Evolutionary conservation across 208 protist genomes (phyloP).

Genomic region (Acanthamoeba healyi): DNA sequence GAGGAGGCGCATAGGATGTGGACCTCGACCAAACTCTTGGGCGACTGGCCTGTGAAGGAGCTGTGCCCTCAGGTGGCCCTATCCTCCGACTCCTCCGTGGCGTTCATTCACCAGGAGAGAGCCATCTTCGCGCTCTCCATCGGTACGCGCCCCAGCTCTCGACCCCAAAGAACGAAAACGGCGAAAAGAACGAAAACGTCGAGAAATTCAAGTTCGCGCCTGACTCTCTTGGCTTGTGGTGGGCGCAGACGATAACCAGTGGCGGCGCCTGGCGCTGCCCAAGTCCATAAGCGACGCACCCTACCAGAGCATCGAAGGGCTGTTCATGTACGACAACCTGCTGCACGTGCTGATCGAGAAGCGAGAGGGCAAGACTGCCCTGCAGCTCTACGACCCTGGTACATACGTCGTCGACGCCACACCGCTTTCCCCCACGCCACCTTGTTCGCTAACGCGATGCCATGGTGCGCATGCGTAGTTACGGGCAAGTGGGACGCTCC

Average conservation of each 20-base stretch:
- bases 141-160: background rate
- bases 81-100: background rate
- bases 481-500: background rate
- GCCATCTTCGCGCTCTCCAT: conserved; percentile 10
- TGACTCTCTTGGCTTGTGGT: background rate
- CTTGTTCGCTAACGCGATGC: background rate
- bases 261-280: background rate
- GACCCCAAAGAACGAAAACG: background rate
- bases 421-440: background rate
- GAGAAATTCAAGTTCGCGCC: too few species aligned
- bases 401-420: too few species aligned
- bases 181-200: background rate
- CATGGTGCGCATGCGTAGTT: background rate
- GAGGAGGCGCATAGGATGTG: background rate
- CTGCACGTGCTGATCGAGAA: conserved; percentile 46
- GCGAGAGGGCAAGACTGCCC: conserved; percentile 3
- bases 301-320: conserved; percentile 29
- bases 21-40: background rate
- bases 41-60: conserved; percentile 24
- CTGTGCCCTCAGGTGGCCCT: background rate
- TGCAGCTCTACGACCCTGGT: conserved; percentile 6
- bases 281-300: conserved; percentile 1
- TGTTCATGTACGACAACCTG: conserved; percentile 11
- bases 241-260: background rate
- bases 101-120: conserved; percentile 21